phyloP scores from a whole-genome alignment of 306 rosid genomes.

The Cercis canadensis region DNA sequence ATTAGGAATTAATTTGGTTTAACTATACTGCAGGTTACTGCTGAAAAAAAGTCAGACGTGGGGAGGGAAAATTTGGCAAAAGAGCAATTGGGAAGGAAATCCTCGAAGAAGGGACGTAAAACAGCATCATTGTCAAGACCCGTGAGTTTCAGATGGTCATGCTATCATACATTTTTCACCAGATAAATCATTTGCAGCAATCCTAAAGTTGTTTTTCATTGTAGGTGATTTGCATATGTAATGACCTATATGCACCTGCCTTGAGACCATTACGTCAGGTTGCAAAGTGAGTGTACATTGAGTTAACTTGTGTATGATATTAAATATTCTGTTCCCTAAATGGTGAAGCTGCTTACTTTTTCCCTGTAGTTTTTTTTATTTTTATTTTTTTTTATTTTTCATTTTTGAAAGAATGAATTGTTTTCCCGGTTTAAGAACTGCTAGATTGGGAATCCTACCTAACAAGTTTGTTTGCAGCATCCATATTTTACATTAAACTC shows the following conservation, averaged over 20 bases:
- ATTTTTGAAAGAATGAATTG: too few species aligned
- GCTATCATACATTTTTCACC: slow-evolving; percentile 29
- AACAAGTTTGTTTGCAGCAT: not conserved
- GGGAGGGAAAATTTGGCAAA: slow-evolving; percentile 61
- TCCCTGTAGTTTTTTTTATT: too few species aligned
- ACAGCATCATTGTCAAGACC: slow-evolving; percentile 73
- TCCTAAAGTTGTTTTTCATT: slow-evolving; percentile 37
- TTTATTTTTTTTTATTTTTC: too few species aligned
- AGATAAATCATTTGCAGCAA: slow-evolving; percentile 25
- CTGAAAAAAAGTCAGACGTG: slow-evolving; percentile 68
- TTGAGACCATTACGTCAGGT: slow-evolving; percentile 89
- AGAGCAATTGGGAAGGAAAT: slow-evolving; percentile 57
- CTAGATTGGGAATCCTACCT: not conserved
- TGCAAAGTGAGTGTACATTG: slow-evolving; percentile 76
- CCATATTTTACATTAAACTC: not conserved
- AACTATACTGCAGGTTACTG: slow-evolving; percentile 59
- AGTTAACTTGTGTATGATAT: slow-evolving; percentile 26
- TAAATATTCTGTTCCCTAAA: slow-evolving; percentile 11
- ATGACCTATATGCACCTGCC: slow-evolving; percentile 92
- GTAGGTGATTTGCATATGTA: slow-evolving; percentile 96
- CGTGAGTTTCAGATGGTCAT: slow-evolving; percentile 66
- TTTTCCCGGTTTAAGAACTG: too few species aligned
- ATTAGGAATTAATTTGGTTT: slow-evolving; percentile 23
- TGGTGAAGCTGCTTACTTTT: too few species aligned
- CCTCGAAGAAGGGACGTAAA: slow-evolving; percentile 70